A percentile compares a stretch with the other conserved stretches of the same genome.
Conservation (phyloP, 2,329 filamentous ascomycete genomes). For the Zymoseptoria crescenta region DNA sequence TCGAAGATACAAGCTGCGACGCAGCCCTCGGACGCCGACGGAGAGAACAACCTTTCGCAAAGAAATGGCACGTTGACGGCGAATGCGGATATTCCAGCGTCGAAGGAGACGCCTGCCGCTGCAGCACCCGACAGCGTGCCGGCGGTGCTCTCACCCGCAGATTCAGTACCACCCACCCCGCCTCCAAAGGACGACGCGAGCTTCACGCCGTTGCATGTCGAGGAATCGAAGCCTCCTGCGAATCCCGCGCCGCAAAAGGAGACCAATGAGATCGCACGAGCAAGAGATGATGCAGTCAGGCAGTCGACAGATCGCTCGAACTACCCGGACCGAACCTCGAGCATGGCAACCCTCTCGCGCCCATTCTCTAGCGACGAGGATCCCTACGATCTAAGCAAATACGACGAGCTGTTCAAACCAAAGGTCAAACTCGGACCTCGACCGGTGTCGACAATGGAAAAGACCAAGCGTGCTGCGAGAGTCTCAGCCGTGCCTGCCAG, state of each 20-base stretch:
- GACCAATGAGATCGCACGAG: neutral
- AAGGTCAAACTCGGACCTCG: slow-evolving; percentile 87
- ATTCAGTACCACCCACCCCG: neutral
- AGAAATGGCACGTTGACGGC: neutral
- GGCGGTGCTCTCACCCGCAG: neutral
- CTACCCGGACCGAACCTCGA: slow-evolving; percentile 1
- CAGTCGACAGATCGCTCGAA: neutral
- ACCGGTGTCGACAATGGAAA: slow-evolving; percentile 49
- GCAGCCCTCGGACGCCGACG: neutral
- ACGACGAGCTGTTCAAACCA: slow-evolving; percentile 49
- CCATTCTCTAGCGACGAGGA: slow-evolving; percentile 32
- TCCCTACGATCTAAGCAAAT: slow-evolving; percentile 39
- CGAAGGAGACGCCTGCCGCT: neutral
- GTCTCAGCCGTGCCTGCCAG: slow-evolving; percentile 32
- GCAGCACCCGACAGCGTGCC: neutral
- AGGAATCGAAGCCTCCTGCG: neutral
- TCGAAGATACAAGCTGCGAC: neutral
- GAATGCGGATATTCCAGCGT: neutral
- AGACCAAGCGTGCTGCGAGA: slow-evolving; percentile 48
- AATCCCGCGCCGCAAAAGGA: neutral
- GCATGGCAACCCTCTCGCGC: slow-evolving; percentile 2
- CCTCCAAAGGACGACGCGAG: neutral
- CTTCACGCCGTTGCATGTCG: neutral
- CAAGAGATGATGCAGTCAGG: neutral
- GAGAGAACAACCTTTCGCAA: neutral